Evolutionary conservation across 2,329 filamentous ascomycete species (phyloP), one percentile per base, ranked within the genome.

Genomic region (Colletotrichum coccodes): DNA sequence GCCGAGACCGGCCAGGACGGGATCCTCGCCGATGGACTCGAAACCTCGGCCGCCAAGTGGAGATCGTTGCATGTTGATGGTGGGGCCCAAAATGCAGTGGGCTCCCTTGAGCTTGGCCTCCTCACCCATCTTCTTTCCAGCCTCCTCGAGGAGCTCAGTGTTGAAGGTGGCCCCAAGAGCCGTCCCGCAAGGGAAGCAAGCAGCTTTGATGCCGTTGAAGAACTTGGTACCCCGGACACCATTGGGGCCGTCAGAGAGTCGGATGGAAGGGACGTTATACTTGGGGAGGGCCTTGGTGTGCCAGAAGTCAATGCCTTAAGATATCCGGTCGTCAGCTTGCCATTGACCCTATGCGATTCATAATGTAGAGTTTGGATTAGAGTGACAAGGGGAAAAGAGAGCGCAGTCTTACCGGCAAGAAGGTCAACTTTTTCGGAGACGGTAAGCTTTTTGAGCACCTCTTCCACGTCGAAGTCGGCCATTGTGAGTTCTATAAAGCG

Each of bases 191-290:
- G 88, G 88, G 71, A 90, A 86, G 73, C 88, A 90, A n/a, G 88
- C 88, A 1, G 88, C 86, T 28, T 82, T 83, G 36, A 85, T 79
- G 60, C 90, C 89, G 72, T 90, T 88, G 79, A 92, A 92, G 82
- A 91, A 92, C 72, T 87, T 89, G 53, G 87, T 89, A 58, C 90
- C 91, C 71, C 91, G 84, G 38, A 91, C 87, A 58, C 91, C 91
- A 76, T 92, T 92, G 42, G 91, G 91, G 0, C 91, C 91, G 73
- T 93, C 91, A 42, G 89, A 87, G 53, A 90, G 84, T 54, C 91
- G 88, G 36, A 92, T 82, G 0, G 90, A 89, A 6, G 90, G 90
- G 38, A 92, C 84, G 2, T 87, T 86, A 73, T 90, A 85, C 26
- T 87, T 77, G 11, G 88, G 87, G 7, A 92, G 81, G 16, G 86